These are phyloP conservation scores for Citrus medica DNA, from an alignment of 345 rosid genomes.

Conservation along the genomic window DNA sequence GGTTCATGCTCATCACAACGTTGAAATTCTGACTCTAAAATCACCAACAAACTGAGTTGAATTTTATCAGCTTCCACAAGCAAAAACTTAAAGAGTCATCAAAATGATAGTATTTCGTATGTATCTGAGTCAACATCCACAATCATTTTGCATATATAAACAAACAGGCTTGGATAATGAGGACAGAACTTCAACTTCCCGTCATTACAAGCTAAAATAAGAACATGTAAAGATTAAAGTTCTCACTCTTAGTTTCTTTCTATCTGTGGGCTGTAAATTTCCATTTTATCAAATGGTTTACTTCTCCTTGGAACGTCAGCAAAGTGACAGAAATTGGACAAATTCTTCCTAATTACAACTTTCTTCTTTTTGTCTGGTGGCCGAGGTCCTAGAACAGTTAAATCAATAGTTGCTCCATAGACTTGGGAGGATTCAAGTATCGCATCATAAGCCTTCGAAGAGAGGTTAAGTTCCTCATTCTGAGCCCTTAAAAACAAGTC, in stretches of 20 bases:
- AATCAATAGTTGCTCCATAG: constrained; percentile 55
- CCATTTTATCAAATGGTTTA: constrained; percentile 33
- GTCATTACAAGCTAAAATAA: constrained; percentile 8
- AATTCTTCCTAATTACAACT: constrained; percentile 27
- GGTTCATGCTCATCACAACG: neutral
- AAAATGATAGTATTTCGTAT: neutral
- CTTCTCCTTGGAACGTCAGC: constrained; percentile 39
- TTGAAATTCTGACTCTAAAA: too few species aligned
- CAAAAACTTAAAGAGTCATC: neutral
- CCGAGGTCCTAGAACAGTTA: constrained; percentile 61
- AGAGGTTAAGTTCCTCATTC: constrained; percentile 52
- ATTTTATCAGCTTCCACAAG: neutral
- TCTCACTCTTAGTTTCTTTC: constrained; percentile 14
- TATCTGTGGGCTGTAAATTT: constrained; percentile 26
- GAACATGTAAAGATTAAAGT: neutral
- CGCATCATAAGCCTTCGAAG: constrained; percentile 65
- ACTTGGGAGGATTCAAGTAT: constrained; percentile 48
- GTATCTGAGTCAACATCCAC: neutral
- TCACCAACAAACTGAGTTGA: neutral
- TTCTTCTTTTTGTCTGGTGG: constrained; percentile 46
- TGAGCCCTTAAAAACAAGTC: constrained; percentile 64
- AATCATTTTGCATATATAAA: neutral
- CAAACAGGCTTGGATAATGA: neutral
- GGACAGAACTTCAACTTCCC: neutral
- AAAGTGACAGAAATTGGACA: constrained; percentile 26